Conservation (phyloP, 2,329 filamentous ascomycete species). For the Phyllosticta paracitricarpa region DNA sequence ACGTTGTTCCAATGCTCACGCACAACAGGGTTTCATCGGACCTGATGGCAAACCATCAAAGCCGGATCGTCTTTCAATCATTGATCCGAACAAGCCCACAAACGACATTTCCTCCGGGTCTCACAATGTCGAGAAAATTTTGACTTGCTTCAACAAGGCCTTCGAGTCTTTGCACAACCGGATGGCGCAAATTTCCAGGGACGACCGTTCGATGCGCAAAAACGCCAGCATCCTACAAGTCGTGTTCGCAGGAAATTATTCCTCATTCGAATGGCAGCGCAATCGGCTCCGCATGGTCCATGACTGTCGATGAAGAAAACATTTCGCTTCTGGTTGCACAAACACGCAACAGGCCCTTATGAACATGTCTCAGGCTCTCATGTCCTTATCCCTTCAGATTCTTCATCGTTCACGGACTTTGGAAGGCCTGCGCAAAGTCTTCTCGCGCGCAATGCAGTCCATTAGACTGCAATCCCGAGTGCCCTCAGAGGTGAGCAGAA, state of each 20-base stretch:
- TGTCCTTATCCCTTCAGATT: neutral
- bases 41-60: conserved; percentile 22
- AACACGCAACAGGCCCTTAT: neutral
- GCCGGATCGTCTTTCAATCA: conserved; percentile 64
- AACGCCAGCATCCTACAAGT: conserved; percentile 55
- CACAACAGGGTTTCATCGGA: conserved; percentile 4
- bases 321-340: neutral
- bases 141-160: conserved; percentile 54
- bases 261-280: conserved; percentile 60
- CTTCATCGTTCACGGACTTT: neutral
- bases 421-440: neutral
- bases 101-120: conserved; percentile 93
- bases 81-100: conserved; percentile 74
- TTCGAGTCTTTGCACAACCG: conserved; percentile 34
- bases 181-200: conserved; percentile 42
- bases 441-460: no score
- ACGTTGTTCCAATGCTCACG: conserved; percentile 1
- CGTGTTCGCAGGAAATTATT: conserved; percentile 71
- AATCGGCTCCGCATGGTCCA: conserved; percentile 26
- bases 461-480: no score
- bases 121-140: conserved; percentile 55
- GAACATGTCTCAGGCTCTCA: neutral
- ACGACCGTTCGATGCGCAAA: conserved; percentile 19
- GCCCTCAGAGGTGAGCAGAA: neutral
- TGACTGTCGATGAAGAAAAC: conserved; percentile 1